phyloP scores from a whole-genome alignment of 306 rosid genomes.

The Hippophae tibetana region DNA sequence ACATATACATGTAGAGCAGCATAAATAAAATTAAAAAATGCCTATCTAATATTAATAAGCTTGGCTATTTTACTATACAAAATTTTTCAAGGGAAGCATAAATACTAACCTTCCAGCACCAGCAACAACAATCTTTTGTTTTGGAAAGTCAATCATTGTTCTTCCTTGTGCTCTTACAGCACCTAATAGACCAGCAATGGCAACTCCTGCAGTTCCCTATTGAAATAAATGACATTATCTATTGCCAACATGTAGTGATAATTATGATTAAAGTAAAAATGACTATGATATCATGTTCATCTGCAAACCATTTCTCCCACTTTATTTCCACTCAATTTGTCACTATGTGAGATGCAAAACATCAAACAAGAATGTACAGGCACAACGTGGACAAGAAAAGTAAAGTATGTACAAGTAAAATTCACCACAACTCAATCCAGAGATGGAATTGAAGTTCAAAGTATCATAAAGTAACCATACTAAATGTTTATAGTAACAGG shows the following conservation, averaged over 20 bases:
- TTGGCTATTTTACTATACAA: not conserved
- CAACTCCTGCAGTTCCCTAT: conserved; percentile 99
- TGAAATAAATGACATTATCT: conserved; percentile 15
- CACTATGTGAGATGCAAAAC: too few relatives aligned
- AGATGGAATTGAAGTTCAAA: too few relatives aligned
- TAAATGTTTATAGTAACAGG: too few relatives aligned
- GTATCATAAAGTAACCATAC: too few relatives aligned
- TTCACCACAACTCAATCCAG: too few relatives aligned
- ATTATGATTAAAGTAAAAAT: conserved; percentile 1
- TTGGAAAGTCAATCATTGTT: conserved; percentile 96
- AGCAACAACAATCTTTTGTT: conserved; percentile 96
- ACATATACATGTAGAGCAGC: too few relatives aligned
- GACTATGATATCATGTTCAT: not conserved
- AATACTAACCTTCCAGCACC: conserved; percentile 97
- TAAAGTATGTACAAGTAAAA: too few relatives aligned
- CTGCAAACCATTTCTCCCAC: too few relatives aligned
- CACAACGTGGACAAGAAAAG: too few relatives aligned
- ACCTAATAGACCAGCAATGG: conserved; percentile 94
- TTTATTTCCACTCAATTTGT: too few relatives aligned
- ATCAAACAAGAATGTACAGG: too few relatives aligned
- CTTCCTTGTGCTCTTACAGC: conserved; percentile 99
- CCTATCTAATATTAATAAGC: conserved; percentile 1
- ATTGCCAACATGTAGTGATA: not conserved
- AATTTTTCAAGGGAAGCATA: not conserved
- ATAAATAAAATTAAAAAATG: not conserved